A percentile compares a stretch with the other conserved stretches of the same genome.
Evolutionary conservation across 2,329 filamentous ascomycete genomes (phyloP).

Genomic region (Paraphoma chrysanthemicola): DNA sequence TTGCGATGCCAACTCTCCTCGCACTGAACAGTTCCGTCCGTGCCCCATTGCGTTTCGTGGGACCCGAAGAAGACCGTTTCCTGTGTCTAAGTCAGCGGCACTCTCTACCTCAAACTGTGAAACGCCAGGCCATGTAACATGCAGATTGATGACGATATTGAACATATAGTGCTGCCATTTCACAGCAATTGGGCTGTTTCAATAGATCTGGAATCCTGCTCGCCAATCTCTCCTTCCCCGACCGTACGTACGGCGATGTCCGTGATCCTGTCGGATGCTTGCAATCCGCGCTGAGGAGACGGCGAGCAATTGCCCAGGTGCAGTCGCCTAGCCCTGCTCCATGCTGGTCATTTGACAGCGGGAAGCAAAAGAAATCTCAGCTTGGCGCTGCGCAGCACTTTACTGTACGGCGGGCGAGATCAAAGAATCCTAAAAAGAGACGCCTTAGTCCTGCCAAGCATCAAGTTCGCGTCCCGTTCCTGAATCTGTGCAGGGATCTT

Average conservation of each 20-base stretch:
- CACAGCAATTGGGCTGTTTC: no score
- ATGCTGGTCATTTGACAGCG: conserved; percentile 1
- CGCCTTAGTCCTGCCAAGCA: neutral
- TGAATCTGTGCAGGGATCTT: neutral
- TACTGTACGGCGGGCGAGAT: no score
- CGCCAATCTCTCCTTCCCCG: neutral
- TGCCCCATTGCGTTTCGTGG: neutral
- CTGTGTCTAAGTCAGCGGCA: neutral
- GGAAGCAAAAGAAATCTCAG: neutral
- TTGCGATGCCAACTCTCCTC: neutral
- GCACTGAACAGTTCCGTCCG: neutral
- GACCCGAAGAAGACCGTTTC: neutral
- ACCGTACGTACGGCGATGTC: neutral
- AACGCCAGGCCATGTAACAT: neutral
- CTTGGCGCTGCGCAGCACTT: neutral
- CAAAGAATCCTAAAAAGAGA: neutral
- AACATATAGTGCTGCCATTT: no score
- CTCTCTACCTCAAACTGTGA: neutral
- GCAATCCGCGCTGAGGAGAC: neutral
- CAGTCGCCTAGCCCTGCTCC: neutral
- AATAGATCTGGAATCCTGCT: neutral
- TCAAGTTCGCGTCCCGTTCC: neutral
- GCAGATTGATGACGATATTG: neutral
- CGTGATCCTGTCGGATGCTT: neutral
- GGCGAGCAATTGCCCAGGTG: neutral